Evolutionary conservation across 495 filamentous ascomycete species (phyloP), one percentile per base, ranked within the genome.

Genomic region (Xylaria nigripes): DNA sequence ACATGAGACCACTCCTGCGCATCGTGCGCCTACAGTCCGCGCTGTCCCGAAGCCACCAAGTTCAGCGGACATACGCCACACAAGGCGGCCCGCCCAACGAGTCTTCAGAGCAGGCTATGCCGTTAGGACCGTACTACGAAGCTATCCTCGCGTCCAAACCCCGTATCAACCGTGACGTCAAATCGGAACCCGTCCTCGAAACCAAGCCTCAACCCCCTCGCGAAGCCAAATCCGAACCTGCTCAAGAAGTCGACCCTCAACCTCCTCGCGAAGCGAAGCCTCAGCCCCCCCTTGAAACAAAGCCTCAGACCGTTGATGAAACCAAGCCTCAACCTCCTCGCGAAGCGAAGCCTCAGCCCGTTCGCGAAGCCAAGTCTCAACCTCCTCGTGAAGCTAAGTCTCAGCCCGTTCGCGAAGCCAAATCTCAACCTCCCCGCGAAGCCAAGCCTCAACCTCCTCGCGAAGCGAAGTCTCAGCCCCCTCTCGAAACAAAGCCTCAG

Each of bases 61-160:
- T 51, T 9, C 58, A 54, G 48, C 61, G 61, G 0, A 47, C 53
- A 25, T 62, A 64, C 56, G 57, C 57, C 29, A 58, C 61, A 0
- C 13, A 22, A 19, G 49, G 40, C 44, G 64, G 61, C 41, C 59
- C 61, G 7, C 55, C 53, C 13, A 58, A 59, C 38, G 64, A 67
- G 24, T 45, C 47, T 15, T 50, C 54, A 8, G 48, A 40, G 23
- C 54, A 57, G 18, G 48, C 41, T 12, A 15, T 51, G 27, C 54
- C 54, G 2, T 25, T 57, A 13, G 54, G 54, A 5, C 43, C 49
- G 0, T 78, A 71, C 60, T 73, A 76, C 59, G 68, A 71, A 49
- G 61, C 68, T 44, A 67, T 80, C 22, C 65, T 73, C 29, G 58
- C 62, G 16, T n/a, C n/a, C n/a, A 57, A 68, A 10, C 70, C 70